Percentiles rank a stretch among this genome's conserved stretches.
Conservation (phyloP, 805 yeast species). For the Yarrowia sp. region DNA sequence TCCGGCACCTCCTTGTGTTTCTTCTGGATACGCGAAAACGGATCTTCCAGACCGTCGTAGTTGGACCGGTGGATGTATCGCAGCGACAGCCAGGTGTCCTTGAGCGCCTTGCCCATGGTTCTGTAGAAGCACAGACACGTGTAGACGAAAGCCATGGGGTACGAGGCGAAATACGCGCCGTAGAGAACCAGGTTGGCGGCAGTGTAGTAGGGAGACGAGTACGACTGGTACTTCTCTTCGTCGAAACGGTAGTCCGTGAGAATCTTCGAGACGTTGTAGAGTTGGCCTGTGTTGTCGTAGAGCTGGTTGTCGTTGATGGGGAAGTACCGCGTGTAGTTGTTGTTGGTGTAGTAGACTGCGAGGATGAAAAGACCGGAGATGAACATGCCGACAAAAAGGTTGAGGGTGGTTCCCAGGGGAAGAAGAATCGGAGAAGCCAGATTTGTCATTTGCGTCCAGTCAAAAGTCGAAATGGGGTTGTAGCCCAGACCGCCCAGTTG, state of each 20-base stretch:
- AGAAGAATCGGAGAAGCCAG: conserved; percentile 26
- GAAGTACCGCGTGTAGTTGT: conserved; percentile 50
- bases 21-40: neutral
- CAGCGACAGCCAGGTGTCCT: neutral
- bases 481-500: conserved; percentile 44
- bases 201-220: conserved; percentile 64
- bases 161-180: conserved; percentile 34
- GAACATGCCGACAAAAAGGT: conserved; percentile 26
- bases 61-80: neutral
- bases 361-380: conserved; percentile 47
- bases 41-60: conserved; percentile 1
- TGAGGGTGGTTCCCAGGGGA: conserved; percentile 28
- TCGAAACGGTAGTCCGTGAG: conserved; percentile 43
- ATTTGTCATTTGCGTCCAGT: neutral
- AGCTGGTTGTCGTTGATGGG: conserved; percentile 57
- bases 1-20: conserved; percentile 3
- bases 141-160: neutral
- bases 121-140: neutral
- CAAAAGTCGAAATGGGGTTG: conserved; percentile 33
- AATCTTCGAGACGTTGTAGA: conserved; percentile 49
- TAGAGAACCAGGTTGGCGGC: conserved; percentile 48
- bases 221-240: conserved; percentile 48
- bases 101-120: neutral
- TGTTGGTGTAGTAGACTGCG: neutral
- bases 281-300: conserved; percentile 52